Evolutionary conservation across 1,139 yeast species (phyloP).

Genomic region (Citeromyces hawaiiensis): DNA sequence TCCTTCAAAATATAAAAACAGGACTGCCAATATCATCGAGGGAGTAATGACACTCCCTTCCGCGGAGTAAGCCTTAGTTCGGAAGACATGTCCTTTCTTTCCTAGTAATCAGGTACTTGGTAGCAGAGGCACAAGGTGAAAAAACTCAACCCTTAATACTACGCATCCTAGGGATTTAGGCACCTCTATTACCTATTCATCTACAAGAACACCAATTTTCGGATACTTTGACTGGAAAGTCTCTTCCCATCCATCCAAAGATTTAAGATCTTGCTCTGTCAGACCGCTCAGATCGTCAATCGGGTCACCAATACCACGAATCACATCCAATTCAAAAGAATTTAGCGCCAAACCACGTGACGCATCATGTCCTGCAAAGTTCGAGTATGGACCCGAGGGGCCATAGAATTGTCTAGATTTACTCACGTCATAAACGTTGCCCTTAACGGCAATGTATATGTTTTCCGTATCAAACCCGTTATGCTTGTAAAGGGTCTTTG

Average conservation of each 20-base stretch:
- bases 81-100: no score
- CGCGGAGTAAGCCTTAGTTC: no score
- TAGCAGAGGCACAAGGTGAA: no score
- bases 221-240: conserved; percentile 74
- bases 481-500: conserved; percentile 53
- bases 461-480: conserved; percentile 72
- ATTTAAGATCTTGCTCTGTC: conserved; percentile 42
- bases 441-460: conserved; percentile 74
- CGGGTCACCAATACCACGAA: conserved; percentile 52
- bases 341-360: conserved; percentile 86
- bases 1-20: no score
- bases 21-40: no score
- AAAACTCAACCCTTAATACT: no score
- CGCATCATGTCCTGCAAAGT: conserved; percentile 96
- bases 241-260: conserved; percentile 76
- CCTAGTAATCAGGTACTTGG: no score
- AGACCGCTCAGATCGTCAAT: conserved; percentile 60
- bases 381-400: conserved; percentile 91
- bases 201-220: conserved; percentile 44
- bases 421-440: conserved; percentile 78
- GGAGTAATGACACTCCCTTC: no score
- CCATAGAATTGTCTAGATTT: conserved; percentile 83
- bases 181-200: conserved; percentile 5
- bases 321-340: conserved; percentile 58
- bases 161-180: no score